Evolutionary conservation across 2,329 filamentous ascomycete species (phyloP).

Genomic region (Truncatella angustata): DNA sequence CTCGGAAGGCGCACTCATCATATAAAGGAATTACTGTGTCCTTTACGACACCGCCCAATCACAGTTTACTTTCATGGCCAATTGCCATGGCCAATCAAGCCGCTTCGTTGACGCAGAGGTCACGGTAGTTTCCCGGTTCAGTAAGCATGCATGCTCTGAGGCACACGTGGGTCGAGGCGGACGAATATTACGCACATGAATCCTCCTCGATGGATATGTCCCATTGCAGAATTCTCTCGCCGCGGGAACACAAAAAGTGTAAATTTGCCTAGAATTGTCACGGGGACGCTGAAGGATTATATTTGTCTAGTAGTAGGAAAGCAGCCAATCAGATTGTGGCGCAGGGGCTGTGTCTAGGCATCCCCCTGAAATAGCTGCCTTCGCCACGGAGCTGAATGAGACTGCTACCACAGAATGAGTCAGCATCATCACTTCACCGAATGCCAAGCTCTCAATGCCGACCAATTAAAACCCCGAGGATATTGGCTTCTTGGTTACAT

Average conservation of each 20-base stretch:
- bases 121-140: not conserved
- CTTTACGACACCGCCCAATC: too few species aligned
- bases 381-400: not conserved
- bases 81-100: too few species aligned
- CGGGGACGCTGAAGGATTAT: not conserved
- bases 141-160: not conserved
- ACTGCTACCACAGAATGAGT: not conserved
- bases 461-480: not conserved
- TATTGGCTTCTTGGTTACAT: not conserved
- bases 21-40: too few species aligned
- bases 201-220: not conserved
- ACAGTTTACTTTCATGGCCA: too few species aligned
- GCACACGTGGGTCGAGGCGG: not conserved
- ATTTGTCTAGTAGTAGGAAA: not conserved
- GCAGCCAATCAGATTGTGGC: not conserved
- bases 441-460: not conserved
- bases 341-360: not conserved
- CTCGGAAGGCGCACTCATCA: too few species aligned
- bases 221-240: not conserved
- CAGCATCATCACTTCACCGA: not conserved
- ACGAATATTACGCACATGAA: not conserved
- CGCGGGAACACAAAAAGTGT: not conserved
- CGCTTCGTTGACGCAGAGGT: not conserved
- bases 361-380: not conserved
- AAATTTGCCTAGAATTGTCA: not conserved